phyloP scores from a whole-genome alignment of 768 basidiomycete genomes.

The Collybiopsis luxurians region DNA sequence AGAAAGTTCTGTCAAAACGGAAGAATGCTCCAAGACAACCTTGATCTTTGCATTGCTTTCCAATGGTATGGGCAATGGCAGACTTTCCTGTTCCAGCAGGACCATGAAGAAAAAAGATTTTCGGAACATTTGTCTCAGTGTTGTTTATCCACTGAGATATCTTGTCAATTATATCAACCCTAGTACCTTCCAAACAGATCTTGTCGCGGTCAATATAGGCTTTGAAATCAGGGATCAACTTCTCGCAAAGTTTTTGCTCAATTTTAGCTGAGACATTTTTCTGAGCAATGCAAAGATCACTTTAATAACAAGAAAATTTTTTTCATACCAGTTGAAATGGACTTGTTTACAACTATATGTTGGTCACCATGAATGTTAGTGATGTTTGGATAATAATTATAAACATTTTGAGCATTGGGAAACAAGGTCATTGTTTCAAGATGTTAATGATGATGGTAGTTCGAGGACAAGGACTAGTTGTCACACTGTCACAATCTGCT shows the following conservation, averaged over 20 bases:
- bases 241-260: constrained; percentile 10
- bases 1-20: not conserved
- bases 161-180: not conserved
- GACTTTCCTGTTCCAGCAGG: not conserved
- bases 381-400: no score
- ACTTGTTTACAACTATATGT: no score
- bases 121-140: not conserved
- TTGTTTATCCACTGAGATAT: not conserved
- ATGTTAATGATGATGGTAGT: no score
- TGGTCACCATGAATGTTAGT: no score
- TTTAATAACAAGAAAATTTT: no score
- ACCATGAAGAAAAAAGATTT: not conserved
- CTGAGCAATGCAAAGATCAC: no score
- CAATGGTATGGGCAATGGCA: not conserved
- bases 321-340: no score
- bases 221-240: constrained; percentile 6
- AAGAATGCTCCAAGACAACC: not conserved
- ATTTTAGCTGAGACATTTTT: constrained; percentile 15
- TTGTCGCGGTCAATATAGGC: constrained; percentile 55
- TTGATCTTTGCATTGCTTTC: not conserved
- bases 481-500: no score
- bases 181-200: not conserved
- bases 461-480: no score
- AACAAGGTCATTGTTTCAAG: no score
- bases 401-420: no score